These are phyloP conservation scores for Oryza glumipatula DNA, from an alignment of 176 grass and related monocot species.

Conservation along the genomic window DNA sequence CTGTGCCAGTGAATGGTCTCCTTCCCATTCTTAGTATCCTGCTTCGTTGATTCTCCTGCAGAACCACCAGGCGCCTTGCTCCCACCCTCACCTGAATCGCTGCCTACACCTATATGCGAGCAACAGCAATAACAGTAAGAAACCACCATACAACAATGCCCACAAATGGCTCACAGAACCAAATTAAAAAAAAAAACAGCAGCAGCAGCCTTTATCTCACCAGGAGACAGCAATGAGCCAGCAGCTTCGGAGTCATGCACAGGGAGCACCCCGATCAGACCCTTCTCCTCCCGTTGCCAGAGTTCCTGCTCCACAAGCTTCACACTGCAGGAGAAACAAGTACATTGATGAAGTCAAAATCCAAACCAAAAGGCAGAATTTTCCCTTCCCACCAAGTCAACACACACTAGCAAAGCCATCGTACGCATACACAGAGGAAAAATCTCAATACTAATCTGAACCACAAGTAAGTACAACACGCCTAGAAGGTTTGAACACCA, in stretches of 20 bases:
- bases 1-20: conserved; percentile 96
- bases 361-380: conserved; percentile 3
- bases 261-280: conserved; percentile 94
- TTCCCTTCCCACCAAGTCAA: conserved; percentile 17
- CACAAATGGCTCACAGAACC: conserved; percentile 2
- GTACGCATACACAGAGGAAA: neutral
- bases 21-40: conserved; percentile 79
- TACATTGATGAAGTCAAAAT: conserved; percentile 8
- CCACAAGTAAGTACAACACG: neutral
- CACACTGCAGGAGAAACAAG: conserved; percentile 60
- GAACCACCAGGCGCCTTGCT: conserved; percentile 52
- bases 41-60: conserved; percentile 61
- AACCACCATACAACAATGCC: neutral
- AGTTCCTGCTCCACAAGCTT: conserved; percentile 98
- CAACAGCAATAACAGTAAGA: conserved; percentile 20
- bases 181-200: neutral
- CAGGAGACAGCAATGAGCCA: conserved; percentile 79
- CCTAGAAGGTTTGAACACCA: conserved; percentile 4
- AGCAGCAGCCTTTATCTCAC: conserved; percentile 45
- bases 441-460: neutral
- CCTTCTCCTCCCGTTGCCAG: conserved; percentile 95
- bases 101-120: conserved; percentile 39
- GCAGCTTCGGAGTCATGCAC: conserved; percentile 74
- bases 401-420: neutral
- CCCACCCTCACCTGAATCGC: conserved; percentile 69